A percentile compares a stretch with the other conserved stretches of the same genome.
phyloP scores from a whole-genome alignment of 2,329 filamentous ascomycete species.

The Scedosporium minutisporum region DNA sequence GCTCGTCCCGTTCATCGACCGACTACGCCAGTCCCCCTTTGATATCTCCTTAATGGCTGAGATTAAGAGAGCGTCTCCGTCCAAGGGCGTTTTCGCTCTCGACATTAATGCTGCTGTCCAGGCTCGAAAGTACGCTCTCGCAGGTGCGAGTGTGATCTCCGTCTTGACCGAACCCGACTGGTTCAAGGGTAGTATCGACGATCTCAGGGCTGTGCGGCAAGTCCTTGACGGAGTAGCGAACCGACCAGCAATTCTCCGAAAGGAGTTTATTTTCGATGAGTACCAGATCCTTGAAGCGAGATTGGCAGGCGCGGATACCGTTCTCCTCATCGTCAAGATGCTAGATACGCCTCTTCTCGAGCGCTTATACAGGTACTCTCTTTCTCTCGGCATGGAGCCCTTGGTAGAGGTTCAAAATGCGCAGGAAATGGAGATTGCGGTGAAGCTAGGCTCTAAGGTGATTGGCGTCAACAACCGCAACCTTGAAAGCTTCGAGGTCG shows the following conservation, averaged over 20 bases:
- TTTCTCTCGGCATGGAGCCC: conserved; percentile 90
- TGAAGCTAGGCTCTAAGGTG: conserved; percentile 76
- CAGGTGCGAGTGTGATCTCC: conserved; percentile 92
- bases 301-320: conserved; percentile 85
- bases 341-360: conserved; percentile 55
- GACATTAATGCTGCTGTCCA: conserved; percentile 82
- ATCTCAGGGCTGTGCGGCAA: conserved; percentile 77
- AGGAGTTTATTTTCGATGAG: conserved; percentile 96
- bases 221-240: conserved; percentile 87
- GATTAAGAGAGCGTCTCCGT: conserved; percentile 93
- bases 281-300: conserved; percentile 96
- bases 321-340: conserved; percentile 98
- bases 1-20: conserved; percentile 67
- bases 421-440: conserved; percentile 83
- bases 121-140: conserved; percentile 82
- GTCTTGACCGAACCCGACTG: conserved; percentile 98
- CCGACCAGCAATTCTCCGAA: conserved; percentile 81
- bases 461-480: conserved; percentile 98
- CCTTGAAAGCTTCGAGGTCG: conserved; percentile 91
- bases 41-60: conserved; percentile 93
- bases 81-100: conserved; percentile 87
- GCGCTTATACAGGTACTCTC: conserved; percentile 78
- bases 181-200: conserved; percentile 98
- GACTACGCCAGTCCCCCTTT: conserved; percentile 73
- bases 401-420: conserved; percentile 92